phyloP scores from a whole-genome alignment of 441 rosid genomes.

The Eugenia klotzschiana region DNA sequence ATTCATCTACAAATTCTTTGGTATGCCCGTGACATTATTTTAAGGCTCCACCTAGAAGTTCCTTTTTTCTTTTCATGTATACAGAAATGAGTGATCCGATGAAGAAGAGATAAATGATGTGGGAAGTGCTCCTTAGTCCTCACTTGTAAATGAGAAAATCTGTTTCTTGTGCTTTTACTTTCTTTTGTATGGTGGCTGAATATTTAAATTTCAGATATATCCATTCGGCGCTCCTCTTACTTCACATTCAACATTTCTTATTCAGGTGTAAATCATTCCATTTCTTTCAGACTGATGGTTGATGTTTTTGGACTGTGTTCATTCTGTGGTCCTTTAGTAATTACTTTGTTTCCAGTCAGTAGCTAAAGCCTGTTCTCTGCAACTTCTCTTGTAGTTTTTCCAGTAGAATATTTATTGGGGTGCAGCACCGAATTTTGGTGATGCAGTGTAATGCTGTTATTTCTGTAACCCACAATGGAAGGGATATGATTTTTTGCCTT shows the following conservation, averaged over 20 bases:
- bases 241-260: not conserved
- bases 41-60: not conserved
- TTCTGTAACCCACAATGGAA: not conserved
- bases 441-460: not conserved
- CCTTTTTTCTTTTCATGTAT: not conserved
- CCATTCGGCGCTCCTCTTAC: not conserved
- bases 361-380: not conserved
- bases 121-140: not conserved
- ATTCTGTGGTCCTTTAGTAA: not conserved
- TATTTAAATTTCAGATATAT: not conserved
- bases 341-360: not conserved
- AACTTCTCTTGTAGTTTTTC: not conserved
- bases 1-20: not conserved
- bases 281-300: not conserved
- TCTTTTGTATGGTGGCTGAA: not conserved
- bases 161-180: not conserved
- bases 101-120: not conserved
- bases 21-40: not conserved
- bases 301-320: not conserved
- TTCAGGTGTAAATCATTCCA: not conserved
- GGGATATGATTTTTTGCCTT: not conserved
- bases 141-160: not conserved
- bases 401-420: not conserved
- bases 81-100: not conserved
- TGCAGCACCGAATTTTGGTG: not conserved